A percentile compares a stretch with the other conserved stretches of the same genome.
Evolutionary conservation across 2,329 filamentous ascomycete species (phyloP).

Genomic region (Coccinonectria pachysandricola): DNA sequence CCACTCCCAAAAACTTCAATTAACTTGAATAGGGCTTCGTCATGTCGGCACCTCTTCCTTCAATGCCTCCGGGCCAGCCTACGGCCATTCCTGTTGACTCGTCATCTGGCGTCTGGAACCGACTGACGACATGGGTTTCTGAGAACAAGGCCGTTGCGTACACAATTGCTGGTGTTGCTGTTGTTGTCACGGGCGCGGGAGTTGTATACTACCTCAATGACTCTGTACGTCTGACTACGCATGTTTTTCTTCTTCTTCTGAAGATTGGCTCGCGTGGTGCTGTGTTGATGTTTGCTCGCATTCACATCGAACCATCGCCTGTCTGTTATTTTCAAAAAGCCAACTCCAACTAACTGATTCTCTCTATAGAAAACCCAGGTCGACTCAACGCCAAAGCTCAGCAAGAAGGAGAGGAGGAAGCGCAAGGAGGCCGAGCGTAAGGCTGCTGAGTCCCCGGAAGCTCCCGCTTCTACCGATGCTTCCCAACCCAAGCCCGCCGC

Average conservation of each 20-base stretch:
- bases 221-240: conserved; percentile 32
- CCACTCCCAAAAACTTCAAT: conserved; percentile 11
- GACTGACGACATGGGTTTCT: conserved; percentile 81
- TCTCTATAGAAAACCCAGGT: conserved; percentile 31
- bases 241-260: conserved; percentile 2
- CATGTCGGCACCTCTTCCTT: conserved; percentile 38
- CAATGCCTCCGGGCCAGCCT: conserved; percentile 35
- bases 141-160: conserved; percentile 95
- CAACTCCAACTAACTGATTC: conserved; percentile 8
- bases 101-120: conserved; percentile 73
- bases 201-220: conserved; percentile 79
- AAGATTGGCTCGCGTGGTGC: conserved; percentile 1
- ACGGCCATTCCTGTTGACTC: conserved; percentile 39
- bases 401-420: conserved; percentile 84
- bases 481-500: conserved; percentile 39
- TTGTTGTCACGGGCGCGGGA: conserved; percentile 84
- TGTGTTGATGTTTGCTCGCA: conserved; percentile 2
- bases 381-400: conserved; percentile 56
- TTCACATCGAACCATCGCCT: conserved; percentile 11
- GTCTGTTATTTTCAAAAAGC: conserved; percentile 1
- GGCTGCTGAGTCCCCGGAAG: conserved; percentile 34
- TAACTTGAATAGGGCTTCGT: conserved; percentile 15
- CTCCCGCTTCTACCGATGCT: conserved; percentile 19
- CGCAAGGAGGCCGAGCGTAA: conserved; percentile 68
- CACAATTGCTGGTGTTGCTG: conserved; percentile 87